Conservation (phyloP, 352 stramenopile genomes). For the Lagenidium giganteum region DNA sequence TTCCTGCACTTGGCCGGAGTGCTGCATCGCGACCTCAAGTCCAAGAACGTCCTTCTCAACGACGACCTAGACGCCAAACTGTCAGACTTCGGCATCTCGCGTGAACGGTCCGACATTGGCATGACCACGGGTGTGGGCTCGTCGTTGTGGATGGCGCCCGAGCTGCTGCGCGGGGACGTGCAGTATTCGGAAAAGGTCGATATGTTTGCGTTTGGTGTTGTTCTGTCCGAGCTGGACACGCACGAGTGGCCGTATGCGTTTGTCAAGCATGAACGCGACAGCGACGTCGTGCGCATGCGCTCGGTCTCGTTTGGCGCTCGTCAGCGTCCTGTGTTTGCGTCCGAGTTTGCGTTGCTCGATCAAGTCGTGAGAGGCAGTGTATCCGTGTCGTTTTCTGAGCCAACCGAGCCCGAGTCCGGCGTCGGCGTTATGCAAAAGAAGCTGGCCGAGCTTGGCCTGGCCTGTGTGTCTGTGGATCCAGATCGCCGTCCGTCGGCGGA, state of each 20-base stretch:
- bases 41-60: constrained; percentile 81
- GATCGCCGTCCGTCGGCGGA: not conserved
- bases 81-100: constrained; percentile 82
- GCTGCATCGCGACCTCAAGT: constrained; percentile 86
- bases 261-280: not conserved
- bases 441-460: not conserved
- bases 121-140: constrained; percentile 79
- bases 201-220: constrained; percentile 85
- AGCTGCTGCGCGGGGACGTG: constrained; percentile 82
- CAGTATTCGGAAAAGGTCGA: constrained; percentile 88
- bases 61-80: constrained; percentile 68
- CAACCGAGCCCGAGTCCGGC: constrained; percentile 3
- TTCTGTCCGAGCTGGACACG: constrained; percentile 29
- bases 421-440: not conserved
- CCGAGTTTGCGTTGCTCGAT: constrained; percentile 7
- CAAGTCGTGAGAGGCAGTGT: constrained; percentile 4
- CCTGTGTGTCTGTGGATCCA: constrained; percentile 6
- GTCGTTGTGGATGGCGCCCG: constrained; percentile 81
- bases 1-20: constrained; percentile 80
- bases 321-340: no score
- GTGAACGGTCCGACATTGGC: constrained; percentile 35
- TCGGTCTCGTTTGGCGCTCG: no score
- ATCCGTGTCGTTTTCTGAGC: not conserved
- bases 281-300: not conserved
- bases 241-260: constrained; percentile 12